Evolutionary conservation across 139 green algal species (phyloP), one percentile per base, ranked within the genome.

Genomic region (Nannochloris sp.): DNA sequence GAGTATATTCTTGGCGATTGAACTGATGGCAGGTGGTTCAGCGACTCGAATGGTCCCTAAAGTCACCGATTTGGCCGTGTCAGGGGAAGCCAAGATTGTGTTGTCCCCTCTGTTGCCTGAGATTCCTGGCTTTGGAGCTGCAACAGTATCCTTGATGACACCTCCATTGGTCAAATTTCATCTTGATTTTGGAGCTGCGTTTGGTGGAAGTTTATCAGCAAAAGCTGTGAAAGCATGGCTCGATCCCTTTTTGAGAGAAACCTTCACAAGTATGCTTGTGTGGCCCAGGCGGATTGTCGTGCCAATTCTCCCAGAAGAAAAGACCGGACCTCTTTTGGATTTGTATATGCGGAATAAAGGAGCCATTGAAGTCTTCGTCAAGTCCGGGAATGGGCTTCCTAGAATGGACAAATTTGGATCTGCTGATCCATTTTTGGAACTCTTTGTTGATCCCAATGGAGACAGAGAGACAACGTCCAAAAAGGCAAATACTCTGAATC

Each of bases 1-100:
- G 62, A 92, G 89, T 79, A 91, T 96, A 56, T 82, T 81, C 8
- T 75, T 96, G 29, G 82, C 73, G 43, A 89, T 96, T 18, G 85
- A 91, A 34, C 71, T 89, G 44, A 61, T 72, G 1, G 71, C 64
- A 1, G 71, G 69, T 40, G 80, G 84, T 0, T 70, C 85, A n/a
- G 63, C 64, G 16, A 81, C 84, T 15, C 83, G 82, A 64, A 83
- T 96, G 69, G 84, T 79, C 61, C 87, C 88, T 18, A 90, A 88
- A 57, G 78, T 96, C 10, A 83, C 81, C 11, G 75, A 96, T 64
- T 82, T 96, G 60, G 75, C 70, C 36, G 82, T 94, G 43, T 72
- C 75, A 3, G 86, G 78, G n/a, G 80, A 64, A 1, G 8, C 80
- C 16, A 71, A 78, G 15, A 56, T 93, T 43, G 71, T 78, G 24